Evolutionary conservation across 148 eudicot species (phyloP).

Genomic region (Hydrangea macrophylla): DNA sequence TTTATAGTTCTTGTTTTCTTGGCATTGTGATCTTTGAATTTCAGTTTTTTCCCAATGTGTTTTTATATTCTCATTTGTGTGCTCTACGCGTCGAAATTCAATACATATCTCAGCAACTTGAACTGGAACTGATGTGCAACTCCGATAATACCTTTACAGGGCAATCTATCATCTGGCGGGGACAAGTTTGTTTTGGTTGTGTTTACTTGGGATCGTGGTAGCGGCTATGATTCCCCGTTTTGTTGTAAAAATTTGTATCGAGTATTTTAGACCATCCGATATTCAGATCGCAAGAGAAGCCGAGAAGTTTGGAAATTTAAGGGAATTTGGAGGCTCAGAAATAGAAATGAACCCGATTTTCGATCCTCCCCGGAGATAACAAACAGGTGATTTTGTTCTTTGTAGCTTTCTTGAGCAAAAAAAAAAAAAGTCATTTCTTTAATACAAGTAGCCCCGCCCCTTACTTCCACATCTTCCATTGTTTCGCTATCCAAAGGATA

Average conservation of each 20-base stretch:
- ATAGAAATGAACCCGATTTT: slow-evolving; percentile 66
- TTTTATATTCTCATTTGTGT: background rate
- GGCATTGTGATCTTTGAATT: background rate
- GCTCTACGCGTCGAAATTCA: background rate
- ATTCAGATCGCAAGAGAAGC: slow-evolving; percentile 87
- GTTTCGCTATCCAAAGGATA: slow-evolving; percentile 59
- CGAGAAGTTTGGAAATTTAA: slow-evolving; percentile 58
- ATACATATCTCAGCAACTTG: background rate
- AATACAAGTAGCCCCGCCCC: background rate
- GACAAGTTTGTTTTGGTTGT: slow-evolving; percentile 58
- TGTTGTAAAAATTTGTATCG: slow-evolving; percentile 43
- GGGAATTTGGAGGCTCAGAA: slow-evolving; percentile 36
- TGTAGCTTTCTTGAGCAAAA: background rate
- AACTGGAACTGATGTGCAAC: background rate
- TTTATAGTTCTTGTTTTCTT: too few species aligned
- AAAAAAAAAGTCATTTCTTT: slow-evolving; percentile 1
- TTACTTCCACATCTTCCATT: slow-evolving; percentile 23
- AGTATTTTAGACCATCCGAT: slow-evolving; percentile 56
- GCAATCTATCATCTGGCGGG: slow-evolving; percentile 61
- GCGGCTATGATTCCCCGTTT: slow-evolving; percentile 78
- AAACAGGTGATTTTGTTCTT: slow-evolving; percentile 11
- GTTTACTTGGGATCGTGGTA: slow-evolving; percentile 56
- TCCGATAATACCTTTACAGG: slow-evolving; percentile 44
- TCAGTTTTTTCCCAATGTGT: background rate
- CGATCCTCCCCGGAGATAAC: slow-evolving; percentile 35